phyloP scores from a whole-genome alignment of 169 alveolate genomes.

The Plasmodium falciparum region DNA sequence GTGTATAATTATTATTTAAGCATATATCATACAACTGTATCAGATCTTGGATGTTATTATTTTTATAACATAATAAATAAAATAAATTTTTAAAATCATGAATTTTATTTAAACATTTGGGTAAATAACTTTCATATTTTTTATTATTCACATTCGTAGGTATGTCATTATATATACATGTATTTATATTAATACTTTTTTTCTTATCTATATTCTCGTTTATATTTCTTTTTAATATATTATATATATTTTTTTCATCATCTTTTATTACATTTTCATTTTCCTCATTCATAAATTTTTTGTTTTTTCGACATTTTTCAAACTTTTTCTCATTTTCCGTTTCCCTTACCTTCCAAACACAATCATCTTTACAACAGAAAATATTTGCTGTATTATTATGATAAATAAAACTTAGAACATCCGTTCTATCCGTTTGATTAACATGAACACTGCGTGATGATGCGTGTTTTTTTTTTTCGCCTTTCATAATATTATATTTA shows the following conservation, averaged over 20 bases:
- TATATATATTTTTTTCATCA: no score
- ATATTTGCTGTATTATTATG: slow-evolving; percentile 21
- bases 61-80: slow-evolving; percentile 31
- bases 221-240: not conserved
- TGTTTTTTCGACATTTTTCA: not conserved
- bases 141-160: no score
- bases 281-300: not conserved
- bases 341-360: slow-evolving; percentile 46
- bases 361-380: slow-evolving; percentile 70
- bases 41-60: slow-evolving; percentile 15
- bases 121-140: slow-evolving; percentile 9
- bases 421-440: not conserved
- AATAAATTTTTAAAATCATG: slow-evolving; percentile 54
- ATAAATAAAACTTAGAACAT: slow-evolving; percentile 3
- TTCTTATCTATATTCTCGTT: not conserved
- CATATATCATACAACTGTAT: slow-evolving; percentile 32
- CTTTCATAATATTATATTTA: not conserved
- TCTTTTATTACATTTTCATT: not conserved
- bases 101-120: slow-evolving; percentile 16
- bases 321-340: not conserved
- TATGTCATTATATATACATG: not conserved
- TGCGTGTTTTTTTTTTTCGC: not conserved
- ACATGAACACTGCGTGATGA: not conserved
- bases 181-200: not conserved
- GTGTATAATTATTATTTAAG: slow-evolving; percentile 20